A percentile compares a stretch with the other conserved stretches of the same genome.
Evolutionary conservation across 2,329 filamentous ascomycete species (phyloP).

Genomic region (Exophiala dermatitidis): DNA sequence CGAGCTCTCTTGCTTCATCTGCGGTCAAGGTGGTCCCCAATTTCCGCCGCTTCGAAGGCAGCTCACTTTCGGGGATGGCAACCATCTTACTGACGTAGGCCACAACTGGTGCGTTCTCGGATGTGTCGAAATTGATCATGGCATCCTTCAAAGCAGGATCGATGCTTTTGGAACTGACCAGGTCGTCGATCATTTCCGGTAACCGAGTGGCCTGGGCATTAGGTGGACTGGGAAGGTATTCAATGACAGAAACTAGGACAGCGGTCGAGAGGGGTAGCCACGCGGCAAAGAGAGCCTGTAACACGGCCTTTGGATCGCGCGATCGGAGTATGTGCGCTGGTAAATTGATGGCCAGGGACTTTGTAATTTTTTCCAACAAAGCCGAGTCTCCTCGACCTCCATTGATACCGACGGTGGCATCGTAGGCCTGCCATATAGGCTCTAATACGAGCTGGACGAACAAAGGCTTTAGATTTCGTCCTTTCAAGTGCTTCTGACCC

Average conservation of each 20-base stretch:
- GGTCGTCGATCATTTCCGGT: constrained; percentile 68
- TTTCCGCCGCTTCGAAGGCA: constrained; percentile 75
- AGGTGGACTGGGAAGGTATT: constrained; percentile 79
- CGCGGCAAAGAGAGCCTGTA: constrained; percentile 77
- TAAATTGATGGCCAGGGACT: constrained; percentile 76
- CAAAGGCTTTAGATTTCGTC: constrained; percentile 84
- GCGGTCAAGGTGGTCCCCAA: constrained; percentile 63
- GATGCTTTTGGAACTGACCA: constrained; percentile 68
- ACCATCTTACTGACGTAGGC: constrained; percentile 99
- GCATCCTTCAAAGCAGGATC: constrained; percentile 65
- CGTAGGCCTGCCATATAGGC: constrained; percentile 91
- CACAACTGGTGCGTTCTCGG: constrained; percentile 67
- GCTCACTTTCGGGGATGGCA: constrained; percentile 82
- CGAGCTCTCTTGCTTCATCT: constrained; percentile 83
- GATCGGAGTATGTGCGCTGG: constrained; percentile 78
- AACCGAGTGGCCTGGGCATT: constrained; percentile 72
- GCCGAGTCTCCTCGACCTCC: constrained; percentile 74
- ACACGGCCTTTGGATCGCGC: constrained; percentile 71
- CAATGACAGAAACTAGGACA: constrained; percentile 84
- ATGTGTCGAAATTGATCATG: constrained; percentile 71
- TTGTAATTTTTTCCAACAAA: constrained; percentile 88
- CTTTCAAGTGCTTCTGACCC: constrained; percentile 85
- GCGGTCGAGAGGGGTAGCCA: constrained; percentile 94
- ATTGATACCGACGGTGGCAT: constrained; percentile 69
- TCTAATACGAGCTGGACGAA: constrained; percentile 96